Percentiles rank a stretch among this genome's conserved stretches.
phyloP scores from a whole-genome alignment of 2,329 filamentous ascomycete species.

The Penicillium concentricum region DNA sequence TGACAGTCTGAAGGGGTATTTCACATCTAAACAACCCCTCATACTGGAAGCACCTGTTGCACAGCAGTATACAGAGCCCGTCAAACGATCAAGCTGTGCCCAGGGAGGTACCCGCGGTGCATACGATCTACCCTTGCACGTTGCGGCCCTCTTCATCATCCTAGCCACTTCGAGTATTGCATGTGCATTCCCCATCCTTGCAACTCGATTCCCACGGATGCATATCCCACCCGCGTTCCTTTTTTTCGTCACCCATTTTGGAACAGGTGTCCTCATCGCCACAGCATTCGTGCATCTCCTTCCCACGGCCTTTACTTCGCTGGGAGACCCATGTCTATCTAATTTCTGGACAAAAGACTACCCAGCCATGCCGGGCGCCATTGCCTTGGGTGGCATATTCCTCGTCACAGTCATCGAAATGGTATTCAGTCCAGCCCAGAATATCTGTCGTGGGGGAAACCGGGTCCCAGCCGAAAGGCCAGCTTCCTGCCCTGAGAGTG shows the following conservation, averaged over 20 bases:
- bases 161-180: slow-evolving; percentile 55
- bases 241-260: slow-evolving; percentile 65
- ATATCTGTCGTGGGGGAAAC: slow-evolving; percentile 26
- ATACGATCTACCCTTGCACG: slow-evolving; percentile 65
- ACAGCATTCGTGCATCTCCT: slow-evolving; percentile 80
- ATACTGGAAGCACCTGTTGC: neutral
- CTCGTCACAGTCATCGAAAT: slow-evolving; percentile 55
- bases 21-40: slow-evolving; percentile 1
- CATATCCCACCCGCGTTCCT: slow-evolving; percentile 52
- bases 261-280: slow-evolving; percentile 81
- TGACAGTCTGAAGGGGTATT: slow-evolving; percentile 11
- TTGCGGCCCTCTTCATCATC: slow-evolving; percentile 64
- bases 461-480: neutral
- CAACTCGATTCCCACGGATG: slow-evolving; percentile 57
- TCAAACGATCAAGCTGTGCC: slow-evolving; percentile 27
- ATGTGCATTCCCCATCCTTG: slow-evolving; percentile 66
- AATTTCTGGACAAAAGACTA: slow-evolving; percentile 48
- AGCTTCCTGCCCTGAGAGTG: neutral
- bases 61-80: neutral
- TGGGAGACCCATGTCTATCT: slow-evolving; percentile 53
- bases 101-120: slow-evolving; percentile 23
- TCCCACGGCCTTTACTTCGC: slow-evolving; percentile 59
- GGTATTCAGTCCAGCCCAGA: slow-evolving; percentile 48
- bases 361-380: slow-evolving; percentile 50
- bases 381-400: slow-evolving; percentile 47